Conservation (phyloP, 805 yeast species). For the Lipomyces sp. region DNA sequence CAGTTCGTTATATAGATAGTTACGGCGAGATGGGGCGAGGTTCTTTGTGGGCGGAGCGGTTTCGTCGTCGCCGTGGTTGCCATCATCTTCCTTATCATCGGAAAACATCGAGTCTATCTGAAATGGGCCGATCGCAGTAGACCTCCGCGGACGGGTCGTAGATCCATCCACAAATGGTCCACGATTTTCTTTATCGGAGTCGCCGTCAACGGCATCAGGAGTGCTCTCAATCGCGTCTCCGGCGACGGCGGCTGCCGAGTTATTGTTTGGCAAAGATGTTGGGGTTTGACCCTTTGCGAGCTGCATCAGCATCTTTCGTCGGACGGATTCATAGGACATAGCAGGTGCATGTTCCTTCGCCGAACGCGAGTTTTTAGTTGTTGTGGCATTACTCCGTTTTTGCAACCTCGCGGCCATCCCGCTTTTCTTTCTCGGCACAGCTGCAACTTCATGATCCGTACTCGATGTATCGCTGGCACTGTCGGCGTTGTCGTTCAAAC, state of each 20-base stretch:
- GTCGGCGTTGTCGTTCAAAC: background rate
- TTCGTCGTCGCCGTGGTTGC: background rate
- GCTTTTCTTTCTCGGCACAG: slow-evolving; percentile 5
- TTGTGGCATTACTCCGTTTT: background rate
- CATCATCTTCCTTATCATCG: slow-evolving; percentile 8
- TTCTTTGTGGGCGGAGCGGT: background rate
- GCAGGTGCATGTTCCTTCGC: background rate
- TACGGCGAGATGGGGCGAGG: background rate
- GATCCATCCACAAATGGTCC: background rate
- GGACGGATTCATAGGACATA: background rate
- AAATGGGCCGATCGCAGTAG: slow-evolving; percentile 3
- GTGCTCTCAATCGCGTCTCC: background rate
- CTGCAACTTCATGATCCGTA: slow-evolving; percentile 4
- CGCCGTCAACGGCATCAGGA: background rate
- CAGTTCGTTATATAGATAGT: slow-evolving; percentile 7
- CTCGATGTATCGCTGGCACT: slow-evolving; percentile 3
- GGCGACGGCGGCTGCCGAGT: background rate
- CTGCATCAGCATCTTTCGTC: slow-evolving; percentile 10
- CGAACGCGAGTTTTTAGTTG: background rate
- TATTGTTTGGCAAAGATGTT: background rate
- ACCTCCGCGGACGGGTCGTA: background rate
- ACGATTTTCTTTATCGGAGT: slow-evolving; percentile 3
- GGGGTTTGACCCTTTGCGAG: background rate
- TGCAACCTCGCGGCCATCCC: slow-evolving; percentile 7
- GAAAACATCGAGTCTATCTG: slow-evolving; percentile 2